Conservation (phyloP, 306 rosid genomes). For the Dryas alaskensis region DNA sequence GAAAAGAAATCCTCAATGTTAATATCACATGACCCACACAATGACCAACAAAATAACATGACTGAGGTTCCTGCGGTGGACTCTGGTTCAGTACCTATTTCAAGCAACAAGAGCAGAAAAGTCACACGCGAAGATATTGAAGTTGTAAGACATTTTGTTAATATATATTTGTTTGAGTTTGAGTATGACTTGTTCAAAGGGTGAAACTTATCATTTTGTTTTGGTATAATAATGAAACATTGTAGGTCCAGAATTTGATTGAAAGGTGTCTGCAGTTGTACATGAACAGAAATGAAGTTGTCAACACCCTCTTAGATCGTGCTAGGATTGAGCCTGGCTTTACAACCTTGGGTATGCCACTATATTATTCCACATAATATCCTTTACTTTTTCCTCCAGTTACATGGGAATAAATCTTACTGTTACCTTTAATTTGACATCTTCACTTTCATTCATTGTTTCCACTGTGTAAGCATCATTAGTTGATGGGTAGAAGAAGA, state of each 20-base stretch:
- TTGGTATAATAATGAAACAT: neutral
- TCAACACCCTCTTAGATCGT: constrained; percentile 2
- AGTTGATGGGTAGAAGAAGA: neutral
- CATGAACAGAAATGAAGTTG: constrained; percentile 14
- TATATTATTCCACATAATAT: neutral
- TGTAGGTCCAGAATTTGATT: constrained; percentile 26
- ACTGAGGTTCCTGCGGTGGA: neutral
- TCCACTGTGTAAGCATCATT: neutral
- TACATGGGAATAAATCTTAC: neutral
- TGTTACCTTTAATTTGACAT: neutral
- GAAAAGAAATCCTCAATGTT: neutral
- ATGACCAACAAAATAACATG: neutral
- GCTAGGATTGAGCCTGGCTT: constrained; percentile 22
- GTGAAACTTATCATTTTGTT: neutral
- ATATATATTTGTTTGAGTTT: neutral
- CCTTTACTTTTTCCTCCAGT: neutral
- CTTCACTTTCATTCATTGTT: neutral
- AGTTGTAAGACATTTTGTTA: neutral
- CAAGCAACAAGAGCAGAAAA: constrained; percentile 8
- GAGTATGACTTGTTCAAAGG: neutral
- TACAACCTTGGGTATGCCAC: constrained; percentile 22
- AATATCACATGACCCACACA: neutral
- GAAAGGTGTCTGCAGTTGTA: constrained; percentile 24
- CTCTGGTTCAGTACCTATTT: neutral
- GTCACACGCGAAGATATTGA: constrained; percentile 19